Evolutionary conservation across 2,329 filamentous ascomycete genomes (phyloP).

Genomic region (Emergomyces pasteurianus): DNA sequence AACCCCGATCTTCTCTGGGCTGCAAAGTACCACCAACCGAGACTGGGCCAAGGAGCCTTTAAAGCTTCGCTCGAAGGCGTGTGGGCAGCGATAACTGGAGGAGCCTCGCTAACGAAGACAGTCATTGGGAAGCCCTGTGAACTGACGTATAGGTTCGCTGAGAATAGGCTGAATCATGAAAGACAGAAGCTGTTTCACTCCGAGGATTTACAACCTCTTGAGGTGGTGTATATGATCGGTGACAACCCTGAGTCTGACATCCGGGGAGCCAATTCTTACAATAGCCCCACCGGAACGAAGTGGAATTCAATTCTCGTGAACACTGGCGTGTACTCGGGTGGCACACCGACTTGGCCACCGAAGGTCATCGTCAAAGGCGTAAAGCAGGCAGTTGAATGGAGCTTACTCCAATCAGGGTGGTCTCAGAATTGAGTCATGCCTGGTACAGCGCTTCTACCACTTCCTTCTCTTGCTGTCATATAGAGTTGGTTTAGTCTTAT

Average conservation of each 20-base stretch:
- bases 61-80: constrained; percentile 68
- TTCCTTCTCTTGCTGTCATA: not conserved
- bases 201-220: constrained; percentile 38
- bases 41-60: constrained; percentile 87
- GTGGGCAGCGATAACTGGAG: constrained; percentile 61
- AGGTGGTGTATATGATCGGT: constrained; percentile 85
- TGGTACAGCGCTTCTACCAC: not conserved
- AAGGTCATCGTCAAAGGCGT: constrained; percentile 62
- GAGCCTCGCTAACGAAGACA: constrained; percentile 44
- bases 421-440: not conserved
- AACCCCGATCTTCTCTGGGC: constrained; percentile 90
- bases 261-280: constrained; percentile 66
- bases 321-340: constrained; percentile 61
- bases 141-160: constrained; percentile 72
- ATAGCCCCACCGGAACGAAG: constrained; percentile 52
- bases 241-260: constrained; percentile 88
- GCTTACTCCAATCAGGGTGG: constrained; percentile 45
- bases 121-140: constrained; percentile 74
- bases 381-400: constrained; percentile 64
- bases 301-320: constrained; percentile 69
- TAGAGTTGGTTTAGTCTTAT: not conserved
- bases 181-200: constrained; percentile 38
- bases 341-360: constrained; percentile 49
- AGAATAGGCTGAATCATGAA: constrained; percentile 56
- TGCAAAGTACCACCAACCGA: constrained; percentile 68